Evolutionary conservation across 2,329 filamentous ascomycete genomes (phyloP).

Genomic region (Ceratocystis albifundus): DNA sequence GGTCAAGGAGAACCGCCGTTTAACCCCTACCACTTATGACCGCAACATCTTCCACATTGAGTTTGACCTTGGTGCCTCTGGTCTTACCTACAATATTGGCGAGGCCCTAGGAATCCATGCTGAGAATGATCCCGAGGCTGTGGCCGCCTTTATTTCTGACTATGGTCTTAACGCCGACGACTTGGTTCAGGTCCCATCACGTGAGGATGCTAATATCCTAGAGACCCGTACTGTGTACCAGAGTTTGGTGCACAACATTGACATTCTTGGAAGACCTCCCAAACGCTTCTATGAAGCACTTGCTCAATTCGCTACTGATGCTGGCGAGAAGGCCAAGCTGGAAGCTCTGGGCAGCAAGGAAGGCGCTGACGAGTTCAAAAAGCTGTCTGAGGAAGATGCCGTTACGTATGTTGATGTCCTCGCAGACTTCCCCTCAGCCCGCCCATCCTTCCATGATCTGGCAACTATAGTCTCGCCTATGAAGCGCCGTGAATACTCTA

Average conservation of each 20-base stretch:
- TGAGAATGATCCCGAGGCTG: constrained; percentile 72
- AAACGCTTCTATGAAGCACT: constrained; percentile 97
- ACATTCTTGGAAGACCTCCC: constrained; percentile 91
- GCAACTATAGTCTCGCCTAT: constrained; percentile 76
- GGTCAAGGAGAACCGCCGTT: constrained; percentile 88
- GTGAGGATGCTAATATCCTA: constrained; percentile 59
- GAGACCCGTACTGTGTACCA: constrained; percentile 92
- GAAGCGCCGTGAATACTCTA: constrained; percentile 98
- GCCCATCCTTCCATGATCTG: constrained; percentile 78
- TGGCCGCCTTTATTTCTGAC: constrained; percentile 75
- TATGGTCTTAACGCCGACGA: constrained; percentile 76
- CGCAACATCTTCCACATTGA: constrained; percentile 99
- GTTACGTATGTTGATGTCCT: constrained; percentile 84
- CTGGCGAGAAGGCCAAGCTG: constrained; percentile 70
- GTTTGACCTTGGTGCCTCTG: constrained; percentile 85
- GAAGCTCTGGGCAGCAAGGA: constrained; percentile 63
- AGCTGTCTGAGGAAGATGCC: constrained; percentile 79
- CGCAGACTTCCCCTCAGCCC: constrained; percentile 79
- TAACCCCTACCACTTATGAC: constrained; percentile 81
- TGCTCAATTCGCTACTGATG: constrained; percentile 72
- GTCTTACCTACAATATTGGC: constrained; percentile 90
- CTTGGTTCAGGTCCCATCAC: constrained; percentile 80
- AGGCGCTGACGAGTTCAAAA: constrained; percentile 83
- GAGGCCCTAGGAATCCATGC: constrained; percentile 94
- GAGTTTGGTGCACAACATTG: constrained; percentile 79